These are phyloP conservation scores for Colletotrichum sp. DNA, from an alignment of 2,329 filamentous ascomycete genomes.

Conservation along the genomic window DNA sequence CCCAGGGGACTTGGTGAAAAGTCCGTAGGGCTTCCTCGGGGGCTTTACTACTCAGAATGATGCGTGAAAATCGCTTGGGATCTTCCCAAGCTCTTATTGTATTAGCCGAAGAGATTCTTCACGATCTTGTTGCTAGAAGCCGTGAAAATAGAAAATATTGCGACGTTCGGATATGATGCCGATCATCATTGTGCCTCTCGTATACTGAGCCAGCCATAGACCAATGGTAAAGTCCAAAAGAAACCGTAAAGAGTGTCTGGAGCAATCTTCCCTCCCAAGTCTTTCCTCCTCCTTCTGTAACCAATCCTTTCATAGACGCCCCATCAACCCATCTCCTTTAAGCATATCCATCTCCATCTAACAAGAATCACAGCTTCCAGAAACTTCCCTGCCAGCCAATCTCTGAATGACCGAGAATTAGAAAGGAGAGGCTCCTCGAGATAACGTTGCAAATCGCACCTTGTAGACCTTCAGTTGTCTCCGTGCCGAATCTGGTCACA, in stretches of 20 bases:
- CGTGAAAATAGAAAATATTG: neutral
- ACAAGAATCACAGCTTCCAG: neutral
- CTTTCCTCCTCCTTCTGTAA: neutral
- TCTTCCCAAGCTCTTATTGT: neutral
- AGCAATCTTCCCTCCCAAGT: neutral
- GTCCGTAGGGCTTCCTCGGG: neutral
- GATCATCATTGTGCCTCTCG: neutral
- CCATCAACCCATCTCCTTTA: neutral
- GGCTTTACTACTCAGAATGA: neutral
- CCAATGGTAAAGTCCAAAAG: neutral
- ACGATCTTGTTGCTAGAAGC: neutral
- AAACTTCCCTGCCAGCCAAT: neutral
- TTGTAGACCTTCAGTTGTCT: neutral
- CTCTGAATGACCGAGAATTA: neutral
- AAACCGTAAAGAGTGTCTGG: neutral
- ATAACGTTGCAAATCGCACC: neutral
- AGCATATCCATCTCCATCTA: neutral
- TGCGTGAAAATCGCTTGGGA: accelerated
- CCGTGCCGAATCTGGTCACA: neutral
- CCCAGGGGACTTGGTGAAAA: neutral
- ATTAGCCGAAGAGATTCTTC: accelerated
- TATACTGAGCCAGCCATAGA: neutral
- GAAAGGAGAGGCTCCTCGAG: neutral
- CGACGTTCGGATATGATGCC: neutral
- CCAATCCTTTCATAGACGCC: accelerated